Conservation (phyloP, 208 protist species). For the Leishmania amazonensis region DNA sequence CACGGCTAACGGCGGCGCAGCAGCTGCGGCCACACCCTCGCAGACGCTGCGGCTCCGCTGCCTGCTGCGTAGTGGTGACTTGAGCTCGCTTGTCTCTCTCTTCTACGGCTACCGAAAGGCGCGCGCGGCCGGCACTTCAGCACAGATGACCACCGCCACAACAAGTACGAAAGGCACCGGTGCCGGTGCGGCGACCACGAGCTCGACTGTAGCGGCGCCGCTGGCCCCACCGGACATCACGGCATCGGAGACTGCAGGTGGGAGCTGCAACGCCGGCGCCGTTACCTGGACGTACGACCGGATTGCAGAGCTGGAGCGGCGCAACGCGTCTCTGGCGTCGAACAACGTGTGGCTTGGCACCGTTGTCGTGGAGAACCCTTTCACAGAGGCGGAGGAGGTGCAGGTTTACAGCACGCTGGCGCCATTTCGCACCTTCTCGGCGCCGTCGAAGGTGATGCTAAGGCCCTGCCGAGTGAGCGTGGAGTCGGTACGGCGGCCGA, state of each 20-base stretch:
- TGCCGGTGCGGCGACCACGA: background rate
- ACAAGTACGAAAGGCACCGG: background rate
- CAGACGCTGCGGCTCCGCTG: conserved; percentile 75
- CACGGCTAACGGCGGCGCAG: conserved; percentile 7
- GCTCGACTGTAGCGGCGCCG: background rate
- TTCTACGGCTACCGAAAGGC: conserved; percentile 67
- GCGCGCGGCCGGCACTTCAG: conserved; percentile 18
- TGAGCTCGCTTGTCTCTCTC: conserved; percentile 44
- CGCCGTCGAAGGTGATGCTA: conserved; percentile 33
- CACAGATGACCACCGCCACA: background rate
- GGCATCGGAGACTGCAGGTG: background rate
- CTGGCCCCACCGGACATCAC: background rate
- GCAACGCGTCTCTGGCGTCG: conserved; percentile 41
- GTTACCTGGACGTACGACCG: conserved; percentile 55
- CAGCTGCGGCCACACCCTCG: conserved; percentile 14
- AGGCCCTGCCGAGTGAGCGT: conserved; percentile 25
- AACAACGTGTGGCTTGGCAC: conserved; percentile 83
- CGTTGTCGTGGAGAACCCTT: conserved; percentile 55
- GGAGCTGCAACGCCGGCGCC: background rate
- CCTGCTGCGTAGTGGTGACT: conserved; percentile 50
- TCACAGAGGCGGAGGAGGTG: conserved; percentile 78
- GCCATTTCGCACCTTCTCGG: conserved; percentile 74
- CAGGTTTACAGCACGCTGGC: conserved; percentile 73
- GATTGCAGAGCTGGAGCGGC: conserved; percentile 53
- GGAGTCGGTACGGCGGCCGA: background rate